Conservation (phyloP, 2,329 filamentous ascomycete genomes). For the Phialemonium atrogriseum region DNA sequence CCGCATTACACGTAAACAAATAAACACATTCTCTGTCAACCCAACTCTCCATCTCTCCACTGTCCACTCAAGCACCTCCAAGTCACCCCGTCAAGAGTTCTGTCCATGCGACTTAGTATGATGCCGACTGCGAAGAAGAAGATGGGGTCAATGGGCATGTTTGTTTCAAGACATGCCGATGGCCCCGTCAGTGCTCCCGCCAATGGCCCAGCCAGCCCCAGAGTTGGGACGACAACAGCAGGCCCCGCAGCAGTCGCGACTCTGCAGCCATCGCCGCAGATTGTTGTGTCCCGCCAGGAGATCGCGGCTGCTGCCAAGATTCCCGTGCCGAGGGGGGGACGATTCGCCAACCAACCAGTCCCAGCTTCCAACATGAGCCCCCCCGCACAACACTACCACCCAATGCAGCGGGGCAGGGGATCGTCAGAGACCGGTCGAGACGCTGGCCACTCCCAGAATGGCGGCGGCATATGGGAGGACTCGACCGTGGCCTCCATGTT, state of each 20-base stretch:
- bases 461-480: slow-evolving; percentile 25
- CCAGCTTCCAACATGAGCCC: slow-evolving; percentile 12
- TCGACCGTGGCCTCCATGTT: slow-evolving; percentile 26
- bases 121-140: slow-evolving; percentile 21
- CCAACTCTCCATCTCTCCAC: not conserved
- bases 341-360: slow-evolving; percentile 15
- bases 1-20: slow-evolving; percentile 15
- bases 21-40: slow-evolving; percentile 11
- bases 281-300: slow-evolving; percentile 17
- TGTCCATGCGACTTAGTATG: slow-evolving; percentile 17
- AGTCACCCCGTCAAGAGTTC: slow-evolving; percentile 4
- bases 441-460: slow-evolving; percentile 8
- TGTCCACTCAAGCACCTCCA: slow-evolving; percentile 7
- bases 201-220: slow-evolving; percentile 10
- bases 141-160: slow-evolving; percentile 24
- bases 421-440: slow-evolving; percentile 16
- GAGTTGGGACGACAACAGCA: slow-evolving; percentile 7
- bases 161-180: slow-evolving; percentile 12
- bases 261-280: slow-evolving; percentile 19
- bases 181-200: slow-evolving; percentile 7
- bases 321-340: slow-evolving; percentile 22
- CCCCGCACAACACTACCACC: slow-evolving; percentile 12
- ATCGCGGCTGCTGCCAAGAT: slow-evolving; percentile 25
- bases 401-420: slow-evolving; percentile 16
- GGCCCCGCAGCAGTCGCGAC: slow-evolving; percentile 6